Conservation (phyloP, 768 basidiomycete genomes). For the Leccinum variicolor region DNA sequence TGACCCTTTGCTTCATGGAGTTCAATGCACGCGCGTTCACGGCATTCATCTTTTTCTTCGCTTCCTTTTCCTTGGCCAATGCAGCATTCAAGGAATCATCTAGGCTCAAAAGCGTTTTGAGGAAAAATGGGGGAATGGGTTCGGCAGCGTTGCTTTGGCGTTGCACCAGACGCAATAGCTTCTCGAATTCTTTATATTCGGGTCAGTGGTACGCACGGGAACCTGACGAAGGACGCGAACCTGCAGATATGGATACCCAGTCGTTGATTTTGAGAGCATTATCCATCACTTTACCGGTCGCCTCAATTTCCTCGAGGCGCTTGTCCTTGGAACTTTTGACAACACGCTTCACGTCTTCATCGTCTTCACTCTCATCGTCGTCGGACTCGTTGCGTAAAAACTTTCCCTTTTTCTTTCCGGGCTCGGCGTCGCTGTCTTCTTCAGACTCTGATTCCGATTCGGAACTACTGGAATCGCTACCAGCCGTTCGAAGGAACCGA, state of each 20-base stretch:
- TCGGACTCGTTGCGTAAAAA: constrained; percentile 46
- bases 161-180: constrained; percentile 85
- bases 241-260: constrained; percentile 89
- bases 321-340: constrained; percentile 88
- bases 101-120: constrained; percentile 69
- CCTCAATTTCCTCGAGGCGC: constrained; percentile 92
- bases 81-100: constrained; percentile 74
- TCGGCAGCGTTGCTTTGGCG: constrained; percentile 83
- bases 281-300: constrained; percentile 85
- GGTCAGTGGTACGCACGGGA: constrained; percentile 5
- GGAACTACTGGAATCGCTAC: constrained; percentile 52
- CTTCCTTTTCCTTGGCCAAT: constrained; percentile 80
- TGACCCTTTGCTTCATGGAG: constrained; percentile 97
- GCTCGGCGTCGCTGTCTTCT: constrained; percentile 51
- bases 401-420: constrained; percentile 38
- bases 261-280: constrained; percentile 96
- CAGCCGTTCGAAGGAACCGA: constrained; percentile 69
- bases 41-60: constrained; percentile 96
- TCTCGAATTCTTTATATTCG: constrained; percentile 82
- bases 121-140: constrained; percentile 82
- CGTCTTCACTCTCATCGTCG: constrained; percentile 55
- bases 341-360: constrained; percentile 68
- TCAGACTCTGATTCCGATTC: constrained; percentile 52
- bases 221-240: constrained; percentile 40
- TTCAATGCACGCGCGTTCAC: constrained; percentile 91